Evolutionary conservation across 2,329 filamentous ascomycete species (phyloP), one percentile per base, ranked within the genome.

Genomic region (Aspergillus sp.): DNA sequence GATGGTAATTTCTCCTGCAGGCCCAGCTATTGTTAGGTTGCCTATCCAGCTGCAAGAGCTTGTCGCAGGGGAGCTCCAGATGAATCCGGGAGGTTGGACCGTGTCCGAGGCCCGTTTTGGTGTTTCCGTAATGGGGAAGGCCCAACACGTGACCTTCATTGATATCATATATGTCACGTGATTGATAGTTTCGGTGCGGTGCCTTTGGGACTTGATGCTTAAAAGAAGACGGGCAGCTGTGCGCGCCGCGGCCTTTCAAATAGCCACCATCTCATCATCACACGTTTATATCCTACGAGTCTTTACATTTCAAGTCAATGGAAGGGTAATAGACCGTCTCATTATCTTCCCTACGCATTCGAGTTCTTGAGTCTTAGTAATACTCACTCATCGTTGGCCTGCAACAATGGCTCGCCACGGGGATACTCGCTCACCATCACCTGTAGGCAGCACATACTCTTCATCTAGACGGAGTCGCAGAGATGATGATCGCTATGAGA

Each of bases 401-500:
- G 68, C 70, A 72, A 72, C 60, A 67, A 79, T 79, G 77, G 75
- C 74, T 74, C 75, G 76, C 68, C 75, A 75, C 68, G 77, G 75
- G 74, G 76, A 79, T 69, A 74, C 74, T 75, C 78, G 87, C 86
- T 91, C 87, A 90, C 88, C 87, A 87, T 89, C 85, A 83, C 86
- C 86, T 84, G 83, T 85, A 90, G 86, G 86, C 82, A 89, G 86
- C 78, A 83, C 86, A 66, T 78, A 80, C 70, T 83, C 82, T 70
- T 81, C 83, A 63, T 83, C 82, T 73, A 85, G 81, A 72, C 80
- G 82, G 49, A 69, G 58, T 58, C 72, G 74, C 59, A 72, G 75
- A 67, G 77, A 75, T 55, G 70, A 77, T 63, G 68, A 74, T 58
- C 70, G 75, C 50, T 66, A 72, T 57, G 75, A 78, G 40, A 69